phyloP scores from a whole-genome alignment of 768 basidiomycete species.

The Suillus bovinus region DNA sequence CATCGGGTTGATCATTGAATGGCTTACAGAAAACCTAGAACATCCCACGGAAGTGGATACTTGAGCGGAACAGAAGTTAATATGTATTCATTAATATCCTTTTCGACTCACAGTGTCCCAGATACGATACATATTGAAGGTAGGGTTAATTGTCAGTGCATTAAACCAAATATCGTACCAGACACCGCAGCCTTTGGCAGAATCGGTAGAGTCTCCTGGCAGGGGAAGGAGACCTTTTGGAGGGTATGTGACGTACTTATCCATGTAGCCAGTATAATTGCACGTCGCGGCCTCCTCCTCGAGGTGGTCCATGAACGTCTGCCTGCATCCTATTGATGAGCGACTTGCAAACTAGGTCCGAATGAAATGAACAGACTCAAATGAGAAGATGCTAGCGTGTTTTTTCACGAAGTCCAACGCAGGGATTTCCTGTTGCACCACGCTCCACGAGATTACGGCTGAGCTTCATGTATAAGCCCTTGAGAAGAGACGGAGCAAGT shows the following conservation, averaged over 20 bases:
- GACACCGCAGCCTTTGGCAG: slow-evolving; percentile 58
- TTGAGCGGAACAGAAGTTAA: slow-evolving; percentile 14
- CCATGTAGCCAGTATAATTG: slow-evolving; percentile 62
- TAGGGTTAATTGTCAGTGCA: slow-evolving; percentile 64
- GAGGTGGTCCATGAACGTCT: too few species aligned
- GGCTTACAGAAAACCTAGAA: slow-evolving; percentile 73
- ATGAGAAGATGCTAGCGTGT: not conserved
- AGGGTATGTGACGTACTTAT: slow-evolving; percentile 66
- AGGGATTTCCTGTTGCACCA: not conserved
- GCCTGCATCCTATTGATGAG: too few species aligned
- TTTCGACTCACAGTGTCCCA: slow-evolving; percentile 55
- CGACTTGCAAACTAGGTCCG: too few species aligned
- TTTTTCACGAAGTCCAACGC: not conserved
- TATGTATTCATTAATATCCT: not conserved
- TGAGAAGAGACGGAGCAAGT: not conserved
- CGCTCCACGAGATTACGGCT: not conserved
- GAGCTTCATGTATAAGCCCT: not conserved
- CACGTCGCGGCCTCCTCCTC: slow-evolving; percentile 32
- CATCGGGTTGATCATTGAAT: not conserved
- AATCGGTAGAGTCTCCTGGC: slow-evolving; percentile 51
- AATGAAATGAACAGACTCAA: not conserved
- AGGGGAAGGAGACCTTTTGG: slow-evolving; percentile 65
- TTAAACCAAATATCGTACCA: slow-evolving; percentile 67
- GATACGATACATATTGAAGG: slow-evolving; percentile 76
- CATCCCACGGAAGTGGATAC: slow-evolving; percentile 74